Evolutionary conservation across 164 flowering plant species (phyloP).

Genomic region (Hamamelis virginiana): DNA sequence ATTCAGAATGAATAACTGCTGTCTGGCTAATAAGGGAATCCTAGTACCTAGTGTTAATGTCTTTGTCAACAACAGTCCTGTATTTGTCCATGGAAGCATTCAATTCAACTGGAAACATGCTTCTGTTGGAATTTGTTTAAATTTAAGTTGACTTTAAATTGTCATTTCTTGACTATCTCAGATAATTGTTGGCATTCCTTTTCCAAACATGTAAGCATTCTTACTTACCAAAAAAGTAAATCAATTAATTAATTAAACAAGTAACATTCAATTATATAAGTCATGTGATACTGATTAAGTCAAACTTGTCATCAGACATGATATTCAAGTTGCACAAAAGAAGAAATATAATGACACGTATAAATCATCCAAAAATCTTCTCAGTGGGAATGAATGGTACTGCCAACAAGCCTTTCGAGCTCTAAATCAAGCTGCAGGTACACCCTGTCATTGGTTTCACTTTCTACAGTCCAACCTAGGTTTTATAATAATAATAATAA

Average conservation of each 20-base stretch:
- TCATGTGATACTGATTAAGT: slow-evolving; percentile 15
- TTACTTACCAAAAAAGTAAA: background rate
- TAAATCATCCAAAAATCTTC: slow-evolving; percentile 65
- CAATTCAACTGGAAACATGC: background rate
- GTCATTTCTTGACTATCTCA: slow-evolving; percentile 49
- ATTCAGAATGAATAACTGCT: background rate
- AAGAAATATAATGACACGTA: slow-evolving; percentile 83
- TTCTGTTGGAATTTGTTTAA: background rate
- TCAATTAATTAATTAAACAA: background rate
- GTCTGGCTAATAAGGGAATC: background rate
- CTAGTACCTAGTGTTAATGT: background rate
- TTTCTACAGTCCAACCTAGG: background rate
- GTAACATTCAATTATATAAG: background rate
- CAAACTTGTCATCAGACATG: slow-evolving; percentile 48
- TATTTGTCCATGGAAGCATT: background rate
- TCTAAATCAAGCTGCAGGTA: slow-evolving; percentile 96
- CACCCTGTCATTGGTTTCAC: slow-evolving; percentile 1
- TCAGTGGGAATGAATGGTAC: slow-evolving; percentile 92
- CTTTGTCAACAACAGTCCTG: background rate
- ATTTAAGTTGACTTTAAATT: background rate
- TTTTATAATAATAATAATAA: no score
- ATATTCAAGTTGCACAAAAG: slow-evolving; percentile 77
- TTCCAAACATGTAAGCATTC: slow-evolving; percentile 81
- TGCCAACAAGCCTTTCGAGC: slow-evolving; percentile 97
- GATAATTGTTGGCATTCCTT: slow-evolving; percentile 95